phyloP scores from a whole-genome alignment of 257 asterid species.

The Linderniella brevidens region DNA sequence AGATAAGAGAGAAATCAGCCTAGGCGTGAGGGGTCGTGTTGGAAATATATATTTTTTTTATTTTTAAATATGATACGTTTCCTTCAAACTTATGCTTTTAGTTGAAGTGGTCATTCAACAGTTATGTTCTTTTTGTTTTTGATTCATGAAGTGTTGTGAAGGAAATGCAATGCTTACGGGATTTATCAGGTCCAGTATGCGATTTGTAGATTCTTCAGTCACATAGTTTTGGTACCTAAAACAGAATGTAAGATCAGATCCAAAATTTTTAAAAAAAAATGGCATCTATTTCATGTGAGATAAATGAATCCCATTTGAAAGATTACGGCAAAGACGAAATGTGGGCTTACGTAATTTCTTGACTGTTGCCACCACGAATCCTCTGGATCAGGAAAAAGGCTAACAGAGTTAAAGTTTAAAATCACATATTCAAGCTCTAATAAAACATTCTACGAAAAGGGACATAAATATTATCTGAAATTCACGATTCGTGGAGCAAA shows the following conservation, averaged over 20 bases:
- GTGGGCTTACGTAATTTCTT: slow-evolving; percentile 51
- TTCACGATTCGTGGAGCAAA: background rate
- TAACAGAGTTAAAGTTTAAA: slow-evolving; percentile 5
- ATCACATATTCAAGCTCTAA: background rate
- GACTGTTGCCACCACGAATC: slow-evolving; percentile 32
- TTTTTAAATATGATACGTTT: too few relatives aligned
- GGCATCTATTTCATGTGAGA: background rate
- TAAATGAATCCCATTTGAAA: slow-evolving; percentile 6
- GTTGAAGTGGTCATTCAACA: too few relatives aligned
- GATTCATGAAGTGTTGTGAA: slow-evolving; percentile 10
- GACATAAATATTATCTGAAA: background rate
- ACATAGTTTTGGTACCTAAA: slow-evolving; percentile 83
- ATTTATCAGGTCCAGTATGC: slow-evolving; percentile 42
- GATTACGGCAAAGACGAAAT: slow-evolving; percentile 6
- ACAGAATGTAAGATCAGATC: slow-evolving; percentile 9
- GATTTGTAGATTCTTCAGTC: slow-evolving; percentile 32
- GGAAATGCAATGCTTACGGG: slow-evolving; percentile 50
- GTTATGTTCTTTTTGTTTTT: too few relatives aligned
- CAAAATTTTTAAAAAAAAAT: slow-evolving; percentile 7
- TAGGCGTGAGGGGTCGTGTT: too few relatives aligned
- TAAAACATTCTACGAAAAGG: background rate
- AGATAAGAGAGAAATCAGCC: too few relatives aligned
- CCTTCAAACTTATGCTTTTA: too few relatives aligned
- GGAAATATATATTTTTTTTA: too few relatives aligned
- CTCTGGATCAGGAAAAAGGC: slow-evolving; percentile 26